Evolutionary conservation across 2,329 filamentous ascomycete species (phyloP).

Genomic region (Fusarium guadeloupense): DNA sequence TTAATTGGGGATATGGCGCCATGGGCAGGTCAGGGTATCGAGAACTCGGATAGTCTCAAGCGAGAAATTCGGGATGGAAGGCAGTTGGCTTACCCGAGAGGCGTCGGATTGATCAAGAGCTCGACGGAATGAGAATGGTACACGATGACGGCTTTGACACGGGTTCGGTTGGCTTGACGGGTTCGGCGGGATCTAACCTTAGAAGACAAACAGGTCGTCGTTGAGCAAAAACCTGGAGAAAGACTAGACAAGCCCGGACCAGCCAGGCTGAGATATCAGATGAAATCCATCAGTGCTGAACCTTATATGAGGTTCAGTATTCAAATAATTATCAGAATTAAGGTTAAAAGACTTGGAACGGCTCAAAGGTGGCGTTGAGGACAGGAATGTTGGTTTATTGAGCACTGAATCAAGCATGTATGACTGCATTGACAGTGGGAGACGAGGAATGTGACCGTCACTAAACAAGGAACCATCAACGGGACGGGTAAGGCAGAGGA

Average conservation of each 20-base stretch:
- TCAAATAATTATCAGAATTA: conserved; percentile 29
- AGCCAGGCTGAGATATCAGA: conserved; percentile 6
- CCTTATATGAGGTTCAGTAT: conserved; percentile 30
- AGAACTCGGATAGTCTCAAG: not conserved
- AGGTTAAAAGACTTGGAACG: conserved; percentile 26
- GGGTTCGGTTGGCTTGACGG: conserved; percentile 21
- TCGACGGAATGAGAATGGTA: conserved; percentile 36
- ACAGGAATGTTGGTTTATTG: conserved; percentile 34
- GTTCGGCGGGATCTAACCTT: conserved; percentile 31
- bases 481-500: conserved; percentile 33
- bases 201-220: conserved; percentile 12
- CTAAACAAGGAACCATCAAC: conserved; percentile 36
- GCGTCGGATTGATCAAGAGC: conserved; percentile 11
- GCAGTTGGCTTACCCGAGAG: not conserved
- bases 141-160: conserved; percentile 11
- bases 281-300: conserved; percentile 31
- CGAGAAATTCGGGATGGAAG: conserved; percentile 11
- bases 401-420: conserved; percentile 18
- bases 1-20: conserved; percentile 1
- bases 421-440: conserved; percentile 17
- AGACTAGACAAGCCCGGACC: conserved; percentile 21
- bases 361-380: conserved; percentile 26
- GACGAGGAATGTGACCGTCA: conserved; percentile 39
- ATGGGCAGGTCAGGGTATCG: not conserved
- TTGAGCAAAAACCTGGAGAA: conserved; percentile 24